phyloP scores from a whole-genome alignment of 257 asterid genomes.

The Paraleonurus japonicus region DNA sequence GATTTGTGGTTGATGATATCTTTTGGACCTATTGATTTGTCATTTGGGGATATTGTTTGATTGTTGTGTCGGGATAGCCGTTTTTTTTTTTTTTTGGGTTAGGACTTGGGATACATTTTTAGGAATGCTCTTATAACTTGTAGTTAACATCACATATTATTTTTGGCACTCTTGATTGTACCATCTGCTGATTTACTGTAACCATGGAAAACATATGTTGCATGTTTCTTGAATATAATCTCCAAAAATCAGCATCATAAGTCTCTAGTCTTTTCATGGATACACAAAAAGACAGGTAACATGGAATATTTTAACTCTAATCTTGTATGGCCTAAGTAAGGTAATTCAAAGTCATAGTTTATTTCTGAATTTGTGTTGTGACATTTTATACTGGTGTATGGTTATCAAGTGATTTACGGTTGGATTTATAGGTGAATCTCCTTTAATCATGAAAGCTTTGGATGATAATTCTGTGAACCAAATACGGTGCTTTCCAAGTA shows the following conservation, averaged over 20 bases:
- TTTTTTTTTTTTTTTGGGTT: not conserved
- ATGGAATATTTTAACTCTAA: not conserved
- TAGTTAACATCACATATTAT: not conserved
- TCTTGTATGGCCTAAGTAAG: not conserved
- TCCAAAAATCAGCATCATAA: not conserved
- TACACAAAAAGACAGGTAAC: not conserved
- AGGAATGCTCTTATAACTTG: not conserved
- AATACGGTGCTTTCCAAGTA: not conserved
- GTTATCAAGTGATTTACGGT: not conserved
- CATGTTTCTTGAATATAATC: not conserved
- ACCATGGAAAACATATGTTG: not conserved
- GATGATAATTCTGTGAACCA: conserved; percentile 3
- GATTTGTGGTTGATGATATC: not conserved
- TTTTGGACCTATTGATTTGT: not conserved
- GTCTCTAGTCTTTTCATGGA: not conserved
- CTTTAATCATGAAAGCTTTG: not conserved
- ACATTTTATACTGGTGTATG: not conserved
- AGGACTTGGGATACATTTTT: not conserved
- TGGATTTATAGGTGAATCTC: not conserved
- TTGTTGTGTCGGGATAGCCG: not conserved
- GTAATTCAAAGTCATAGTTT: not conserved
- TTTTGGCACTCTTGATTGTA: not conserved
- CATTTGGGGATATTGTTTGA: not conserved
- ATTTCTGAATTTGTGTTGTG: not conserved
- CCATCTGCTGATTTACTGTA: not conserved